These are phyloP conservation scores for Trichoderma arundinaceum DNA, from an alignment of 2,329 filamentous ascomycete genomes.

Conservation along the genomic window DNA sequence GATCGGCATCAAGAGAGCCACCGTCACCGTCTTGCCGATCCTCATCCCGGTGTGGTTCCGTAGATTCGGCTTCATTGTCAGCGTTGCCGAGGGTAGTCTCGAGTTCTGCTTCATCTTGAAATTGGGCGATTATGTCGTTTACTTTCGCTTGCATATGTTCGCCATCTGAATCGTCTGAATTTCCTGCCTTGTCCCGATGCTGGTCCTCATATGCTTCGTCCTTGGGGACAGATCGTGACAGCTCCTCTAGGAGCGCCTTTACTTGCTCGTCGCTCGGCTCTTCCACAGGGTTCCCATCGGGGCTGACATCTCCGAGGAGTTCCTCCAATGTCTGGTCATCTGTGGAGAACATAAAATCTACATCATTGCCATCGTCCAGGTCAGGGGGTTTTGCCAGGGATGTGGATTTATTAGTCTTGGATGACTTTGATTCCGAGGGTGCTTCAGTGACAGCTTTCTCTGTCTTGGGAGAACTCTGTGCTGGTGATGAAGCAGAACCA, in stretches of 20 bases:
- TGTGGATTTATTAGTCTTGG: not conserved
- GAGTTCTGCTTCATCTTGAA: slow-evolving; percentile 54
- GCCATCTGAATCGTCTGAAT: slow-evolving; percentile 56
- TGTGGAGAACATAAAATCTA: slow-evolving; percentile 50
- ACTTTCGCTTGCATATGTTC: slow-evolving; percentile 55
- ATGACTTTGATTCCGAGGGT: not conserved
- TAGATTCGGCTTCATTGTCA: slow-evolving; percentile 6
- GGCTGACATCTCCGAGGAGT: slow-evolving; percentile 52
- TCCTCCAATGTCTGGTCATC: slow-evolving; percentile 61
- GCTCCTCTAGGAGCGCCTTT: slow-evolving; percentile 46
- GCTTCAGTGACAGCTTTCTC: not conserved
- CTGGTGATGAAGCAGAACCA: slow-evolving; percentile 35
- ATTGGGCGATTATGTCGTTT: slow-evolving; percentile 52
- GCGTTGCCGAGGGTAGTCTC: slow-evolving; percentile 36
- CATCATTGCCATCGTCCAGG: slow-evolving; percentile 44
- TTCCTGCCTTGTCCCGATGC: slow-evolving; percentile 33
- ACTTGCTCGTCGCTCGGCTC: slow-evolving; percentile 44
- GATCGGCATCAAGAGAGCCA: slow-evolving; percentile 35
- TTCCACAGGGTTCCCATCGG: slow-evolving; percentile 40
- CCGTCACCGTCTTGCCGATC: slow-evolving; percentile 4
- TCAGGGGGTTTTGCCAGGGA: not conserved
- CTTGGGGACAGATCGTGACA: slow-evolving; percentile 44
- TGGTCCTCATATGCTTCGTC: slow-evolving; percentile 23
- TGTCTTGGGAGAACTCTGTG: not conserved
- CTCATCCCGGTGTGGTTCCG: not conserved